phyloP scores from a whole-genome alignment of 1,284 basidiomycete genomes.

The Agaricales sp. region DNA sequence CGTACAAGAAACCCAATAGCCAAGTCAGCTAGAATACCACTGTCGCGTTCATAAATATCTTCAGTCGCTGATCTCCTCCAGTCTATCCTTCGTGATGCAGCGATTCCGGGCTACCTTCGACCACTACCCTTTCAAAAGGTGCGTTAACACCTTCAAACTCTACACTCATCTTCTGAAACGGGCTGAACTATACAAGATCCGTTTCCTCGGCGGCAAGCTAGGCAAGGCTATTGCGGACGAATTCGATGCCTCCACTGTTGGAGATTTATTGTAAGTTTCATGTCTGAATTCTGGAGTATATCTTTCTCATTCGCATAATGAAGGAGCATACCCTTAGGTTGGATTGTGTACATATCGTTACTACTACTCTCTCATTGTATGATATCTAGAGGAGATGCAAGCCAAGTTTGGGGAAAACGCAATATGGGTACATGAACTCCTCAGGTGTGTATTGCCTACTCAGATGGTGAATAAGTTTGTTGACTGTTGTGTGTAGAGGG shows the following conservation, averaged over 20 bases:
- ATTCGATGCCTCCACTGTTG: conserved; percentile 83
- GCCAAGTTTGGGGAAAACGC: conserved; percentile 75
- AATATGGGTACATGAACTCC: conserved; percentile 85
- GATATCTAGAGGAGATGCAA: conserved; percentile 69
- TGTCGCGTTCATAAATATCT: not conserved
- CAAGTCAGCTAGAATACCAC: conserved; percentile 25
- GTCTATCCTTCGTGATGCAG: conserved; percentile 77
- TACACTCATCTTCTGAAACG: conserved; percentile 2
- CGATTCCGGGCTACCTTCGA: conserved; percentile 73
- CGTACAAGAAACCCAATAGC: conserved; percentile 82
- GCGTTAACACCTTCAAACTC: conserved; percentile 17
- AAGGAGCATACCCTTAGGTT: not conserved
- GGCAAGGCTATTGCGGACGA: conserved; percentile 82
- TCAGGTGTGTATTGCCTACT: conserved; percentile 35
- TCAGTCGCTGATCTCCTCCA: conserved; percentile 17
- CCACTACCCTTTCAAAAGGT: conserved; percentile 86
- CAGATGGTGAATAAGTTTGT: too few species aligned
- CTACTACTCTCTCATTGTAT: not conserved
- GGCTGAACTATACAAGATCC: conserved; percentile 49
- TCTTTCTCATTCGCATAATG: too few species aligned
- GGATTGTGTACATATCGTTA: not conserved
- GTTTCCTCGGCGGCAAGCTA: conserved; percentile 92
- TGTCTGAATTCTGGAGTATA: too few species aligned
- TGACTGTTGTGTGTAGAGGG: conserved; percentile 57
- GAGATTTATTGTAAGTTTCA: conserved; percentile 71